Evolutionary conservation across 257 asterid species (phyloP), one percentile per base, ranked within the genome.

Genomic region (Capsicum baccatum): DNA sequence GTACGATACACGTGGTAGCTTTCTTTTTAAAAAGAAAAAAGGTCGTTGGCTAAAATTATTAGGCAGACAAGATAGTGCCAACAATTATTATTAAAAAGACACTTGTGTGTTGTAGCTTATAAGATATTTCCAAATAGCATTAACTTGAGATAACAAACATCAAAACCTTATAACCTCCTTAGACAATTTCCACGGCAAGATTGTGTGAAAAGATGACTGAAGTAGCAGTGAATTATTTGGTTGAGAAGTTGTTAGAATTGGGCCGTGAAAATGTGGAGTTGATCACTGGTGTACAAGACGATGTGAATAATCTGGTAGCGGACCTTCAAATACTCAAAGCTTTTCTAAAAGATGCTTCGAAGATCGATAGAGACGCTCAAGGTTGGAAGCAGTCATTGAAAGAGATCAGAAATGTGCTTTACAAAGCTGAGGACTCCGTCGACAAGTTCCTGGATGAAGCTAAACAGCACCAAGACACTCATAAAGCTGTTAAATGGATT

Each of bases 361-460:
- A 19, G 79, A 59, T 59, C 33, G 26, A 50, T 50, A 50, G 55
- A 42, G 21, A 54, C 15, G 39, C 52, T 14, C n/a, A 56, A 17
- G 33, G 33, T 21, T 63, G 13, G 8, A 39, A 84, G 37, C 17
- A 33, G 6, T 6, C 68, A 13, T 67, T 42, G 17, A 79, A 78
- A 15, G 47, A 63, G 8, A 85, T 87, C 13, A 68, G 87, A 35
- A 13, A 37, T 16, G 79, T 79, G 37, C 84, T 87, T 7, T 39
- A 87, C 14, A 56, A 68, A 6, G 87, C 86, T 5, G 89, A 87
- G 60, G 89, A 84, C 42, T 85, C 83, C 0, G 70, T 84, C 17
- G 86, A 82, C n/a, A 82, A 57, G 15, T 87, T 63, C 19, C 42
- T 87, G 8, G 78, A 63, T 2, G 42, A 71, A 6, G 86, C 69